Conservation (phyloP, 1,139 yeast species). For the Sugiyamaella sp. region DNA sequence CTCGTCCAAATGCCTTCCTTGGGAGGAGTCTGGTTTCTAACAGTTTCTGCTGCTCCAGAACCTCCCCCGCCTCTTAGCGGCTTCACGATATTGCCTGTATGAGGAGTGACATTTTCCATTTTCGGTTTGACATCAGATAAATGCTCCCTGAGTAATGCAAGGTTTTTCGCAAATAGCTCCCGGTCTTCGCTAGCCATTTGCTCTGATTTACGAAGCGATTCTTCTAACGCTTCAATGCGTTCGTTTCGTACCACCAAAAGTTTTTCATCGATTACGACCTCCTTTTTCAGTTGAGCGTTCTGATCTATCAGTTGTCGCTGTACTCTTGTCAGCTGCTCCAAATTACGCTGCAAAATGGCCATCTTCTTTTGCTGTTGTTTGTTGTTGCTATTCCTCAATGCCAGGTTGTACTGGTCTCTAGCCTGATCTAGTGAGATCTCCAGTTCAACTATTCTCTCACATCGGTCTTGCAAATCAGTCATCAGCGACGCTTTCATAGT, state of each 20-base stretch:
- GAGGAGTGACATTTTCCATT: conserved; percentile 18
- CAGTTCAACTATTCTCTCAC: conserved; percentile 49
- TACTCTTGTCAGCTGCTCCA: conserved; percentile 49
- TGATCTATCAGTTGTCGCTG: conserved; percentile 52
- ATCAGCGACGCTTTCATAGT: conserved; percentile 44
- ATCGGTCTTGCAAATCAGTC: conserved; percentile 48
- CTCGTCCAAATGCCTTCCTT: conserved; percentile 25
- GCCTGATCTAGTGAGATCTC: conserved; percentile 48
- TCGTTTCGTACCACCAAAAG: conserved; percentile 62
- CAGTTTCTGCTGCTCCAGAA: conserved; percentile 23
- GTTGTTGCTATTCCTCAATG: conserved; percentile 37
- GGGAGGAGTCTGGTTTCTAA: conserved; percentile 5
- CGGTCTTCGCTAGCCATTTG: conserved; percentile 54
- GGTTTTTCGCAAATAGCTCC: conserved; percentile 55
- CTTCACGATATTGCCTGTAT: conserved; percentile 53
- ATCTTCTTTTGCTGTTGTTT: conserved; percentile 45
- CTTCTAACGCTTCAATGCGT: conserved; percentile 60
- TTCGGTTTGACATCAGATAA: conserved; percentile 37
- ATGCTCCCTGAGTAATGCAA: conserved; percentile 50
- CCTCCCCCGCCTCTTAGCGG: conserved; percentile 62
- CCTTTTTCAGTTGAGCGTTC: conserved; percentile 49
- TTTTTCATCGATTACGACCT: conserved; percentile 57
- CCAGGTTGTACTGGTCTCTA: conserved; percentile 42
- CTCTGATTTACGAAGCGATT: conserved; percentile 56
- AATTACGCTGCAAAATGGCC: conserved; percentile 49